Base-by-base conservation (phyloP, 2,329 filamentous ascomycete genomes). In the Aspergillus calidoustus region DNA sequence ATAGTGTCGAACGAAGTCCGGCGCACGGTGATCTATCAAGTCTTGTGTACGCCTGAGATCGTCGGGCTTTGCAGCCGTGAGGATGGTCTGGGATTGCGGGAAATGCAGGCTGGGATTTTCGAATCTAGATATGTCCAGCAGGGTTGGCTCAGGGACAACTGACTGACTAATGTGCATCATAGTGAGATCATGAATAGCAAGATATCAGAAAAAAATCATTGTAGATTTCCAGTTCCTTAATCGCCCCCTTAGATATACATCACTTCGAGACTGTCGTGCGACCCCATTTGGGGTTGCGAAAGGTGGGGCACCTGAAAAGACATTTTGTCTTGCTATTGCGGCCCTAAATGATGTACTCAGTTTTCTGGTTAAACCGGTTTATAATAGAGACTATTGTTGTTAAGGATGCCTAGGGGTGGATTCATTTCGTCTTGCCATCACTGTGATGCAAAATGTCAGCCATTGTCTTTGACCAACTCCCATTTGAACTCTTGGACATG, bases 51-150 rank as follows among this genome's bases (percentile, higher is more conserved):
- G 17, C 17, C 11, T 46, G 23, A 30, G 9, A 46, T 4, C 38
- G 25, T 54, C 15, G 22, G 28, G 52, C 2, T 30, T 46, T 30
- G 52, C 38, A 17, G 52, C 13, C 28, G 38, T 54, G 38, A n/a
- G 15, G 15, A 54, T 54, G 23, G 52, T 46, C 52, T 54, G 23
- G 38, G 52, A 54, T 25, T 54, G 23, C 23, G 23, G 25, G 34
- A 54, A 54, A 22, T 54, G 38, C 6, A 54, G 52, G 38, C 52
- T 46, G 22, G 52, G 52, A 46, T 9, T 54, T 9, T 54, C 38
- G 11, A 54, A 54, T 25, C 52, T 54, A 3, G 52, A 54, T 44
- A 54, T 46, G 38, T 54, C 38, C 23, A 54, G 41, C 38, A 54
- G n/a, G 22, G 52, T 28, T 46, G 38, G 38, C 19, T 54, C 52